These are phyloP conservation scores for Polysphondylium violaceum DNA, from an alignment of 78 protist species.

Conservation along the genomic window DNA sequence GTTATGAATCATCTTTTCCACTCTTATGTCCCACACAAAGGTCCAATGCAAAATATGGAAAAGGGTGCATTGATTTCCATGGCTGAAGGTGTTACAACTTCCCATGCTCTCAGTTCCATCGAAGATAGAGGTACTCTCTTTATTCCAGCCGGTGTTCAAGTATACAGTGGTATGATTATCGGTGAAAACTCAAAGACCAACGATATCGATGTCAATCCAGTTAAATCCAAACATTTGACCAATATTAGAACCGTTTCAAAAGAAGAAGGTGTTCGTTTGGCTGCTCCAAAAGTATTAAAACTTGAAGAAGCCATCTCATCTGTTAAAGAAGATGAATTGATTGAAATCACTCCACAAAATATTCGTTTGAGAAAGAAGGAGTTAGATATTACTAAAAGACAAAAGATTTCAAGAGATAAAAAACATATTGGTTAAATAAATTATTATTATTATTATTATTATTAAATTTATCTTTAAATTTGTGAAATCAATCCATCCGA, in stretches of 20 bases:
- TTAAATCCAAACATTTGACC: conserved; percentile 87
- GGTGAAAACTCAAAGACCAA: conserved; percentile 84
- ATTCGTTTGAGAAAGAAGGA: conserved; percentile 83
- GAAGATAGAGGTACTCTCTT: conserved; percentile 89
- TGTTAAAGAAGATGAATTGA: conserved; percentile 83
- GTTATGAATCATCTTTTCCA: conserved; percentile 85
- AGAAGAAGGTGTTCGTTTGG: conserved; percentile 82
- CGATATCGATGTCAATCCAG: conserved; percentile 90
- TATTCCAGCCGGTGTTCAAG: conserved; percentile 84
- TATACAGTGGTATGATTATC: conserved; percentile 91
- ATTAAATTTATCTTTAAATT: no score
- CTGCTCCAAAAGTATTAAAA: conserved; percentile 78
- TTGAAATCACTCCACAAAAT: conserved; percentile 88
- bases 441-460: no score
- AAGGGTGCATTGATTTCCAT: conserved; percentile 89
- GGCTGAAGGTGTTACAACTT: conserved; percentile 83
- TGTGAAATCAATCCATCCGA: no score
- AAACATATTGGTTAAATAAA: background rate
- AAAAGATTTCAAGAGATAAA: conserved; percentile 53
- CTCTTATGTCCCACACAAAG: conserved; percentile 80
- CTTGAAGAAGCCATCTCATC: conserved; percentile 90
- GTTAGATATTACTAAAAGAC: conserved; percentile 50
- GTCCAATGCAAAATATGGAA: conserved; percentile 58
- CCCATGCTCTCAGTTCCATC: conserved; percentile 78
- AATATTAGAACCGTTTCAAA: conserved; percentile 83